Conservation (phyloP, 2,329 filamentous ascomycete genomes). For the Microdochium bolleyi region DNA sequence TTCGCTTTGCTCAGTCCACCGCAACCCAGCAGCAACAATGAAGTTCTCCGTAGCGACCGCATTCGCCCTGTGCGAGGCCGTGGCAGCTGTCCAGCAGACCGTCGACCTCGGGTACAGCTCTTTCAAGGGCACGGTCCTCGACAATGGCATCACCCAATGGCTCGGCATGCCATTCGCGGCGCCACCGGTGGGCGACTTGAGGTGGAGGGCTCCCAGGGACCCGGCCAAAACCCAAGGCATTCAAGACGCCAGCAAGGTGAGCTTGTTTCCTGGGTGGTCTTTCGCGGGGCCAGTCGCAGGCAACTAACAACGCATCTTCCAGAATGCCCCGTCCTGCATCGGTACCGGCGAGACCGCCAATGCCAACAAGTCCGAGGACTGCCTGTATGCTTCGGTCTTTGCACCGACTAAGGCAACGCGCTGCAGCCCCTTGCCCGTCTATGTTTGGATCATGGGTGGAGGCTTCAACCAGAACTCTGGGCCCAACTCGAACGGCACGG, state of each 20-base stretch:
- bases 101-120: conserved; percentile 61
- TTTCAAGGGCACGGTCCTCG: conserved; percentile 49
- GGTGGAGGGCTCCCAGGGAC: conserved; percentile 61
- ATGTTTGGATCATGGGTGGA: conserved; percentile 50
- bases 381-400: conserved; percentile 60
- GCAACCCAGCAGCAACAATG: background rate
- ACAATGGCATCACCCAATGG: conserved; percentile 60
- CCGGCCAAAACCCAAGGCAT: conserved; percentile 37
- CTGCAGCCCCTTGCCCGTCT: conserved; percentile 53
- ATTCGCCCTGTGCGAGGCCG: background rate
- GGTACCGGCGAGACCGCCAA: conserved; percentile 9
- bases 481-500: conserved; percentile 50
- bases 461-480: conserved; percentile 46
- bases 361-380: conserved; percentile 44
- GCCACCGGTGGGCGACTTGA: conserved; percentile 54
- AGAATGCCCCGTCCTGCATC: conserved; percentile 18
- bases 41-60: background rate
- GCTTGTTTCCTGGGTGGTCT: conserved; percentile 2
- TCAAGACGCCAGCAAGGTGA: conserved; percentile 47
- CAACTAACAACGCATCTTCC: background rate
- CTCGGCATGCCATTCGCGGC: conserved; percentile 69
- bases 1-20: background rate
- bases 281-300: background rate
- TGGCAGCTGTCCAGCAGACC: conserved; percentile 15
- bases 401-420: conserved; percentile 45